Evolutionary conservation across 768 basidiomycete species (phyloP).

Genomic region (Phaeotremella fagi): DNA sequence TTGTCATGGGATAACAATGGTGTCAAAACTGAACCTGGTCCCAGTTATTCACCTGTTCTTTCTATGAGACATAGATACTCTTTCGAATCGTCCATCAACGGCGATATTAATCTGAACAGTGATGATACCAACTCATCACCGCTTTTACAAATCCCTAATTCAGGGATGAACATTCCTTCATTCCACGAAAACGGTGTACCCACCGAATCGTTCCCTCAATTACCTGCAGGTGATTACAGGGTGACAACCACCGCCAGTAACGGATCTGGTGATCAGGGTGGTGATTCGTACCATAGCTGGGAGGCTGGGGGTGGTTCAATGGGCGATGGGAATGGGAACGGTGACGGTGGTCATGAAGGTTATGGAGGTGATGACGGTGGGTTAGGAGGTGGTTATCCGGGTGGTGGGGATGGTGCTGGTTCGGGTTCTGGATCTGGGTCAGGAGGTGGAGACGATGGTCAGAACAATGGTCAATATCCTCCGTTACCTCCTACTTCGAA

Average conservation of each 20-base stretch:
- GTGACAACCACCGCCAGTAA: slow-evolving; percentile 4
- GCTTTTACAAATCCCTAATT: not conserved
- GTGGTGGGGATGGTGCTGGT: slow-evolving; percentile 3
- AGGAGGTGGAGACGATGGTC: slow-evolving; percentile 3
- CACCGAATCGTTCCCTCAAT: not conserved
- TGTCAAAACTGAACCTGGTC: not conserved
- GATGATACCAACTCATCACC: too few species aligned
- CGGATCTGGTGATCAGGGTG: slow-evolving; percentile 5
- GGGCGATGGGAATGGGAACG: not conserved
- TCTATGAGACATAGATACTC: not conserved
- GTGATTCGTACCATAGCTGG: not conserved
- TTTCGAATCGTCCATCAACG: not conserved
- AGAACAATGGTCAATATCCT: slow-evolving; percentile 2
- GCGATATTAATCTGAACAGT: too few species aligned
- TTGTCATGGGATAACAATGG: too few species aligned
- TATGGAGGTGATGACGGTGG: slow-evolving; percentile 1
- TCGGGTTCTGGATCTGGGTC: too few species aligned
- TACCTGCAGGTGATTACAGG: not conserved
- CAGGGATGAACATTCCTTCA: not conserved
- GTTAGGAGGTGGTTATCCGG: not conserved
- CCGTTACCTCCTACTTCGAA: too few species aligned
- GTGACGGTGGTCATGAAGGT: not conserved
- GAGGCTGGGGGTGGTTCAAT: slow-evolving; percentile 2
- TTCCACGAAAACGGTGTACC: not conserved
- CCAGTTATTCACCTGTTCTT: not conserved